Evolutionary conservation across 2,329 filamentous ascomycete species (phyloP).

Genomic region (Colletotrichum sp.): DNA sequence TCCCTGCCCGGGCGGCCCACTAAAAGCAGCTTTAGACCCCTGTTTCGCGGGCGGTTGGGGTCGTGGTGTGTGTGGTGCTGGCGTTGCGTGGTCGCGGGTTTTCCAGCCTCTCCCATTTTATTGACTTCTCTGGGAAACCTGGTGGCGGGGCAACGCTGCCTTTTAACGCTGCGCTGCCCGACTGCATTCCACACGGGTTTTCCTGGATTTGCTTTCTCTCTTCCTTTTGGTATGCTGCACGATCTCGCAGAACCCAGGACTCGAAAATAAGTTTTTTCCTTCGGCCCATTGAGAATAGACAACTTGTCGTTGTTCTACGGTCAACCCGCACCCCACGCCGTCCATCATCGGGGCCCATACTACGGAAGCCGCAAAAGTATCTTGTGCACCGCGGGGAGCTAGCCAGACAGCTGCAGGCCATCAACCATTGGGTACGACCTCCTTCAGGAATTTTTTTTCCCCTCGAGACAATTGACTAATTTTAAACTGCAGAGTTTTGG

Average conservation of each 20-base stretch:
- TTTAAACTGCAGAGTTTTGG: not conserved
- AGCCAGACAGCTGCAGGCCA: not conserved
- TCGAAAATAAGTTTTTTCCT: not conserved
- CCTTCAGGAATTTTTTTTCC: not conserved
- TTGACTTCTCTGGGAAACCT: slow-evolving; percentile 36
- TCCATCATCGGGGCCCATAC: not conserved
- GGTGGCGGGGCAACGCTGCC: slow-evolving; percentile 55
- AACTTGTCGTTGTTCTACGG: not conserved
- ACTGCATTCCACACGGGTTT: slow-evolving; percentile 5
- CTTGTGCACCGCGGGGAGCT: not conserved
- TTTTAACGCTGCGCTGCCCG: slow-evolving; percentile 35
- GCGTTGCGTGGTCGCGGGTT: slow-evolving; percentile 1
- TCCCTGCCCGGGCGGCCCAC: not conserved
- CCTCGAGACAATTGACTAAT: not conserved
- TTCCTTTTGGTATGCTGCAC: not conserved
- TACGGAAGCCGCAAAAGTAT: not conserved
- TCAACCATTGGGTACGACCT: not conserved
- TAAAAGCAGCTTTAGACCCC: slow-evolving; percentile 12
- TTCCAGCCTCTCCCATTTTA: slow-evolving; percentile 39
- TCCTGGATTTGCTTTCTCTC: not conserved
- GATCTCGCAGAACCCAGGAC: not conserved
- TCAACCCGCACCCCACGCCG: not conserved
- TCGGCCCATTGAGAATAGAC: not conserved
- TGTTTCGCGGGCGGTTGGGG: slow-evolving; percentile 16
- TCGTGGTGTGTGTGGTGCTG: not conserved